phyloP scores from a whole-genome alignment of 768 basidiomycete species.

The Boletus reticulatus region DNA sequence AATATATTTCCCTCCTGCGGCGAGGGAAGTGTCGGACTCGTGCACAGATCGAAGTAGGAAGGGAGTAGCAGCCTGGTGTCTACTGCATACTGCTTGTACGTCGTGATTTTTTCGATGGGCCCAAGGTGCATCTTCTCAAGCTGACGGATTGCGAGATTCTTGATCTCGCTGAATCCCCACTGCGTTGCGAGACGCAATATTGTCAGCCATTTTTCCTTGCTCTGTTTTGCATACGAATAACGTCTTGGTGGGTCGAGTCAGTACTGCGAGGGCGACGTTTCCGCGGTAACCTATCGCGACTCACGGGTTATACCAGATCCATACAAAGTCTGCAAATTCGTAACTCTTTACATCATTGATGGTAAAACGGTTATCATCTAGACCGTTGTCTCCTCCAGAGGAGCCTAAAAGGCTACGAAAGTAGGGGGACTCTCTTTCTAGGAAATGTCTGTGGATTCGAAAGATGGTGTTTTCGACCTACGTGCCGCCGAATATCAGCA shows the following conservation, averaged over 20 bases:
- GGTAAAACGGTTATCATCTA: background rate
- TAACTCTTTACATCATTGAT: constrained; percentile 29
- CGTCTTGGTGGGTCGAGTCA: constrained; percentile 33
- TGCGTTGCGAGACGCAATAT: constrained; percentile 52
- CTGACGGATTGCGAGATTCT: constrained; percentile 50
- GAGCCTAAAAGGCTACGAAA: constrained; percentile 28
- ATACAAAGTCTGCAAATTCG: constrained; percentile 48
- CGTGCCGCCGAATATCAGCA: background rate
- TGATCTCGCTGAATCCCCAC: constrained; percentile 56
- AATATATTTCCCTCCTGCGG: constrained; percentile 54
- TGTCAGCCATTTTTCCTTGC: constrained; percentile 48
- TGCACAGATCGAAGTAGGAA: constrained; percentile 50
- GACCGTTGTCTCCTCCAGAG: background rate
- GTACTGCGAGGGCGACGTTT: background rate
- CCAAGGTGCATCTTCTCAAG: constrained; percentile 47
- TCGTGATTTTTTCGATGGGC: constrained; percentile 51
- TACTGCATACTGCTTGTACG: constrained; percentile 54
- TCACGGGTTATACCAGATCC: constrained; percentile 52
- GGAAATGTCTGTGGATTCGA: constrained; percentile 36
- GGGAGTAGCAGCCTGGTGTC: constrained; percentile 48
- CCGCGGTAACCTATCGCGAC: background rate
- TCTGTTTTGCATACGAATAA: constrained; percentile 55
- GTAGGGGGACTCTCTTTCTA: constrained; percentile 34
- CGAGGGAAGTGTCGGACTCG: constrained; percentile 48
- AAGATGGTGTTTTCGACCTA: constrained; percentile 36